Evolutionary conservation across 257 asterid genomes (phyloP).

Genomic region (Plectranthus barbatus): DNA sequence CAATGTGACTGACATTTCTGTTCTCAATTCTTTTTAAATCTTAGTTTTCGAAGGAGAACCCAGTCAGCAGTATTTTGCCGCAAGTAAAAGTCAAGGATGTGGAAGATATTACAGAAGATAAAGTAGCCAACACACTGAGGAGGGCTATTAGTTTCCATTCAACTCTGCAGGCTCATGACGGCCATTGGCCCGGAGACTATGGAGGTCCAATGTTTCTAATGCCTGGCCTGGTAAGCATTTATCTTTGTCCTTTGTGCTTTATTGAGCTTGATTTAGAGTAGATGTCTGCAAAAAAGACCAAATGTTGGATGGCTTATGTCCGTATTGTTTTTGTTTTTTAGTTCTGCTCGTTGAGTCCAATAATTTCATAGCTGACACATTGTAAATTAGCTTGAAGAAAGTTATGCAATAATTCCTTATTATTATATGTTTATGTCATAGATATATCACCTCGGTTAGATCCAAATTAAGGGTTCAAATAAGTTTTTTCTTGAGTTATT

Average conservation of each 20-base stretch:
- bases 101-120: slow-evolving; percentile 75
- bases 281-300: neutral
- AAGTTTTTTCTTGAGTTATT: neutral
- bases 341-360: neutral
- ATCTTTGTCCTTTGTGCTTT: neutral
- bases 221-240: slow-evolving; percentile 84
- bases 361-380: neutral
- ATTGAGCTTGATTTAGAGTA: neutral
- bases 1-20: slow-evolving; percentile 7
- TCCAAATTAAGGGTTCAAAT: neutral
- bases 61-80: slow-evolving; percentile 30
- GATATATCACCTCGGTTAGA: neutral
- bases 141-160: slow-evolving; percentile 78
- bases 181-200: slow-evolving; percentile 99
- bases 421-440: neutral
- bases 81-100: slow-evolving; percentile 63
- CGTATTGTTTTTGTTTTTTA: neutral
- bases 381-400: neutral
- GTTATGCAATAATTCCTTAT: no score
- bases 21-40: slow-evolving; percentile 14
- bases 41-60: slow-evolving; percentile 85
- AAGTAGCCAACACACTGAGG: slow-evolving; percentile 60
- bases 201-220: slow-evolving; percentile 98
- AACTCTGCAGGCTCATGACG: slow-evolving; percentile 79
- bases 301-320: neutral